Evolutionary conservation across 768 basidiomycete species (phyloP).

Genomic region (Strobilomyces dryophilus): DNA sequence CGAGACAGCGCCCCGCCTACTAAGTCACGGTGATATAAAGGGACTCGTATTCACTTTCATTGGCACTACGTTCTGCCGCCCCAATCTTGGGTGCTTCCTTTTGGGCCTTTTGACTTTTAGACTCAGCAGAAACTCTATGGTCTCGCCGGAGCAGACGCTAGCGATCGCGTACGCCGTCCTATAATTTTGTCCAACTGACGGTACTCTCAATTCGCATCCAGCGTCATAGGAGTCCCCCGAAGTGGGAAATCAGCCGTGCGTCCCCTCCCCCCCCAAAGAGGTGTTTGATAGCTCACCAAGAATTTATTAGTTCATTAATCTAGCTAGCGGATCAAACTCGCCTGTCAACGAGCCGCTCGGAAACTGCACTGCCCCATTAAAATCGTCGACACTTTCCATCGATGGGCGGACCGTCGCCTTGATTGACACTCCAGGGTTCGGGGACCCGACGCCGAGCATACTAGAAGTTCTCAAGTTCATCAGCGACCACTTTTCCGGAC

Average conservation of each 20-base stretch:
- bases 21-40: conserved; percentile 17
- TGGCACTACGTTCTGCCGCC: not conserved
- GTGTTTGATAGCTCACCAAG: not conserved
- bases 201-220: conserved; percentile 12
- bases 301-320: conserved; percentile 16
- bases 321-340: conserved; percentile 17
- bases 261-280: not conserved
- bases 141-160: conserved; percentile 10
- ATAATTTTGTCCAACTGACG: not conserved
- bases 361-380: conserved; percentile 20
- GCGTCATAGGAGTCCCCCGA: conserved; percentile 30
- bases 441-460: conserved; percentile 46
- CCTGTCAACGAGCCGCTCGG: conserved; percentile 23
- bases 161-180: conserved; percentile 24
- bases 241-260: conserved; percentile 32
- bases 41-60: not conserved
- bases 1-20: conserved; percentile 5
- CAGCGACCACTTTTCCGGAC: conserved; percentile 29
- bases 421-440: conserved; percentile 61
- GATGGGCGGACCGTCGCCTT: conserved; percentile 41
- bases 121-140: conserved; percentile 14
- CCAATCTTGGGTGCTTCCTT: not conserved
- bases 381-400: conserved; percentile 38
- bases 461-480: conserved; percentile 44
- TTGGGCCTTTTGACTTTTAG: not conserved